Evolutionary conservation across 345 rosid genomes (phyloP), one percentile per base, ranked within the genome.

Genomic region (Orychophragmus violaceus): DNA sequence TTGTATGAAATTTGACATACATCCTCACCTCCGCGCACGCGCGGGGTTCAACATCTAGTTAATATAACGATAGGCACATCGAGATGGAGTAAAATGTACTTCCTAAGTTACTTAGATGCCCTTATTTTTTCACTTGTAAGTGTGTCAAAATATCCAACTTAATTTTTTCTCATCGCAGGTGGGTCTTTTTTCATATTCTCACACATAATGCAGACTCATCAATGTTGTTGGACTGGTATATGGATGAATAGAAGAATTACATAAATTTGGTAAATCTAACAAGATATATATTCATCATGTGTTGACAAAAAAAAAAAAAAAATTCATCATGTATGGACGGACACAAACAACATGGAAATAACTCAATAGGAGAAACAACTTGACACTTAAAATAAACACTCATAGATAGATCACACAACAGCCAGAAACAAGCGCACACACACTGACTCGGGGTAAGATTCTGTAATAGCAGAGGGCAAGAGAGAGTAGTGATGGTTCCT

Each of bases 361-460:
- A 23, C 22, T 72, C 35, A 5, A 64, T 13, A 12, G 41, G 51
- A 66, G 61, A 52, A 14, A 51, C 13, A 61, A 42, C 25, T 59
- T 66, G 61, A 58, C 23, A 64, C 21, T 46, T 14, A 18, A n/a
- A 62, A 36, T 54, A 49, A 49, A 64, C 41, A 28, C 44, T 39
- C 49, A 11, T n/a, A 5, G 27, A 50, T 65, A 66, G 36, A 29
- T 72, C 55, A 58, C 41, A 73, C 14, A 59, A 41, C 21, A 18
- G 27, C 9, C 61, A 29, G 61, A 72, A 25, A 50, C 71, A 72
- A 9, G 32, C 62, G 0, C 70, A 56, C 21, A 28, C 48, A 5
- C 49, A 33, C 71, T 5, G 56, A 64, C 72, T 66, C 57, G 41
- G 66, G 66, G 67, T 59, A 11, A 56, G 16, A 32, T 4, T 10